Evolutionary conservation across 106 monocot species (phyloP).

Genomic region (Agapanthus africanus): DNA sequence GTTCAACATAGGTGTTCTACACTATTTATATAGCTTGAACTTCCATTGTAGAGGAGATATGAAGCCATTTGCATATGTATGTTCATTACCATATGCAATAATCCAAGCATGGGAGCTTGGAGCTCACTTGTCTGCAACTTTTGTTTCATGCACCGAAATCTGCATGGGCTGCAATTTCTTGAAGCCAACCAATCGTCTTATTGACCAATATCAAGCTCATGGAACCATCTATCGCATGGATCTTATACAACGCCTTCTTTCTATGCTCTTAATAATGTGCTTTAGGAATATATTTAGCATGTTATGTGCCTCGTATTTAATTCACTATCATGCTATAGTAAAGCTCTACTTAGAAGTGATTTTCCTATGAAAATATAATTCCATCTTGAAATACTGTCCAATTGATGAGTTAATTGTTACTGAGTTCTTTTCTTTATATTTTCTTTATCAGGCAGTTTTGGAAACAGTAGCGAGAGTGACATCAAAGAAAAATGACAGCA

Average conservation of each 20-base stretch:
- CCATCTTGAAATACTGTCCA: background rate
- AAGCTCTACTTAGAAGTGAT: background rate
- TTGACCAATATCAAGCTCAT: background rate
- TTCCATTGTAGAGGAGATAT: too few relatives aligned
- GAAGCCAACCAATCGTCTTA: background rate
- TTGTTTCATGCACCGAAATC: too few relatives aligned
- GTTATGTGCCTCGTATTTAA: background rate
- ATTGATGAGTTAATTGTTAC: background rate
- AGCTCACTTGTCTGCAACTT: too few relatives aligned
- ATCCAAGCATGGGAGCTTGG: too few relatives aligned
- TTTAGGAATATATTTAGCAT: background rate
- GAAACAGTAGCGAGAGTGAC: slow-evolving; percentile 96
- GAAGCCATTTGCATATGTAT: too few relatives aligned
- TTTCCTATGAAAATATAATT: background rate
- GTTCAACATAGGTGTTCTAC: too few relatives aligned
- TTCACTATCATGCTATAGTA: background rate
- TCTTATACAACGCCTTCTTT: background rate
- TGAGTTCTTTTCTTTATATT: background rate
- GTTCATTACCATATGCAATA: too few relatives aligned
- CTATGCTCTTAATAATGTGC: background rate
- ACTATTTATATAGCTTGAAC: too few relatives aligned
- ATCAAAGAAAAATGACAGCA: slow-evolving; percentile 96
- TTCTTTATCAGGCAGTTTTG: slow-evolving; percentile 60
- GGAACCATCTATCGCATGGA: background rate
- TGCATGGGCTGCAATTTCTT: background rate